Evolutionary conservation across 768 basidiomycete species (phyloP), one percentile per base, ranked within the genome.

Genomic region (Harrya chromipes): DNA sequence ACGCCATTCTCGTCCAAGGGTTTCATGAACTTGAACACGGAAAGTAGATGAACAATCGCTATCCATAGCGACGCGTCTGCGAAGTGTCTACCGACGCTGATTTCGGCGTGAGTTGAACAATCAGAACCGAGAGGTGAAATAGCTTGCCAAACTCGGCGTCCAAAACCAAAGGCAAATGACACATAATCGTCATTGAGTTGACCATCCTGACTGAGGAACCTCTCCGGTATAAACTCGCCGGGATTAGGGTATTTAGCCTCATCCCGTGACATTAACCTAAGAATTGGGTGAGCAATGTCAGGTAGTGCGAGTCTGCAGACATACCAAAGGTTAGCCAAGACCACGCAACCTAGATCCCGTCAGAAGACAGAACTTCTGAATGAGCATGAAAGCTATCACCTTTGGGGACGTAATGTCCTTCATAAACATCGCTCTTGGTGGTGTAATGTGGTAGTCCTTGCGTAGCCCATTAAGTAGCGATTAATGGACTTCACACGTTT

Each of bases 61-160:
- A 67, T 56, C 65, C 65, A 66, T n/a, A 66, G 20, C 35, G 65
- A 66, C 12, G 67, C 63, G 6, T 66, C 63, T 19, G 65, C 65
- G 24, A 66, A 69, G 53, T 66, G 47, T 35, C 52, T 55, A 12
- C 67, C 65, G n/a, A 57, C 58, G n/a, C 65, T 65, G 16, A 16
- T 19, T 40, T 37, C 27, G 35, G 38, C 4, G 6, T 58, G 4
- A 66, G 50, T 12, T 17, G 31, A 16, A 19, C 19, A 13, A 9
- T 19, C 10, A 44, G 19, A 14, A 47, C 9, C 21, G 35, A 20
- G 29, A 5, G 24, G 29, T 35, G 14, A 13, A 48, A 2, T 24
- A 20, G 43, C 58, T 52, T 49, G 23, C 64, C 63, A 69, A 29
- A 60, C 47, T 52, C 65, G 58, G 41, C 67, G 66, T 39, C 65